phyloP scores from a whole-genome alignment of 495 filamentous ascomycete species.

The Podospora fimiseda region DNA sequence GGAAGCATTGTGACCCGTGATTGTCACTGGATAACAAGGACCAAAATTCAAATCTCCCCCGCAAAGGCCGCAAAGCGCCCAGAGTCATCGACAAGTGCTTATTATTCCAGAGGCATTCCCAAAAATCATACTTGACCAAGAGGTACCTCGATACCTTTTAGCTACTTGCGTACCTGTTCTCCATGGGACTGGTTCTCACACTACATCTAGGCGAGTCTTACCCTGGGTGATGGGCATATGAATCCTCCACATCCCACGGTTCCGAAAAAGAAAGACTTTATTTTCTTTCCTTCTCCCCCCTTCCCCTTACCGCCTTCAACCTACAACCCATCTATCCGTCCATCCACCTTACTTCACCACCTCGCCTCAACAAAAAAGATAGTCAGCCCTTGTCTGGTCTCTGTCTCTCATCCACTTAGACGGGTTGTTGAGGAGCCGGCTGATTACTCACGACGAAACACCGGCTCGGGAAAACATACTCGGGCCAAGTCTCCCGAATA shows the following conservation, averaged over 20 bases:
- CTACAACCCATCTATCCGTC: neutral
- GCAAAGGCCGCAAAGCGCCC: neutral
- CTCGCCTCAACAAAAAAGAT: neutral
- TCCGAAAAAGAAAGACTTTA: slow-evolving; percentile 20
- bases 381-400: neutral
- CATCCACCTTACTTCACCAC: neutral
- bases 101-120: neutral
- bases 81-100: neutral
- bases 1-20: slow-evolving; percentile 3
- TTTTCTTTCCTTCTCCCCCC: slow-evolving; percentile 14
- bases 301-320: slow-evolving; percentile 3
- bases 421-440: neutral
- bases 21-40: slow-evolving; percentile 1
- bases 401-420: neutral
- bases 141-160: no score
- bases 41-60: neutral
- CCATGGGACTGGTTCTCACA: slow-evolving; percentile 1
- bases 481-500: neutral
- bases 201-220: slow-evolving; percentile 13
- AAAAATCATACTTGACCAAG: no score
- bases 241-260: slow-evolving; percentile 27
- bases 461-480: neutral
- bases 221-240: slow-evolving; percentile 25
- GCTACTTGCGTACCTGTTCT: neutral
- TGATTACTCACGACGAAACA: slow-evolving; percentile 3